Conservation (phyloP, 1,284 basidiomycete species). For the Kwoniella shivajii region DNA sequence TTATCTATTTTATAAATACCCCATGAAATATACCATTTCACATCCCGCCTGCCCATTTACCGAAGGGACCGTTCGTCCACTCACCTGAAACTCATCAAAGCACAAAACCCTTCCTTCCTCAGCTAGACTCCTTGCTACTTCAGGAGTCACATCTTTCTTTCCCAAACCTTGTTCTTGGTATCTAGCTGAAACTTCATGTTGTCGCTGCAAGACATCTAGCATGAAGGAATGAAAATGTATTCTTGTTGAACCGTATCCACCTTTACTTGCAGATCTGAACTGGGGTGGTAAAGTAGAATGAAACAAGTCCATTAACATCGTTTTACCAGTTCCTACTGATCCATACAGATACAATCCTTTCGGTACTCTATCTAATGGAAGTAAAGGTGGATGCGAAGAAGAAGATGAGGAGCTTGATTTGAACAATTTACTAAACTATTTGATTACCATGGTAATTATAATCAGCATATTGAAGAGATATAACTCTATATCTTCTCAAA, state of each 20-base stretch:
- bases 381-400: constrained; percentile 48
- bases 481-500: neutral
- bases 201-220: constrained; percentile 94
- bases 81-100: constrained; percentile 97
- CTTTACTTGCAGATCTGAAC: constrained; percentile 57
- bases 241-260: constrained; percentile 65
- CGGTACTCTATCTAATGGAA: constrained; percentile 61
- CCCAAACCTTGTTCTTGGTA: constrained; percentile 60
- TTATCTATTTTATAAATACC: no score
- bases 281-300: constrained; percentile 81
- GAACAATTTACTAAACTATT: constrained; percentile 59
- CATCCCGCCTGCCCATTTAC: no score
- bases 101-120: constrained; percentile 83
- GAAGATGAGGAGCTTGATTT: constrained; percentile 62
- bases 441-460: no score
- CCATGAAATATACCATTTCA: no score
- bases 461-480: neutral
- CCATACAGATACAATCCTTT: constrained; percentile 96
- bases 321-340: constrained; percentile 91
- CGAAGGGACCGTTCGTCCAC: constrained; percentile 22
- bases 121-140: constrained; percentile 87
- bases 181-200: constrained; percentile 65
- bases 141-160: constrained; percentile 71
- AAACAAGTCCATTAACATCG: constrained; percentile 99
- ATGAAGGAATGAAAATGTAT: constrained; percentile 99